Evolutionary conservation across 1,139 yeast species (phyloP).

Genomic region (Hyphopichia pseudoburtonii): DNA sequence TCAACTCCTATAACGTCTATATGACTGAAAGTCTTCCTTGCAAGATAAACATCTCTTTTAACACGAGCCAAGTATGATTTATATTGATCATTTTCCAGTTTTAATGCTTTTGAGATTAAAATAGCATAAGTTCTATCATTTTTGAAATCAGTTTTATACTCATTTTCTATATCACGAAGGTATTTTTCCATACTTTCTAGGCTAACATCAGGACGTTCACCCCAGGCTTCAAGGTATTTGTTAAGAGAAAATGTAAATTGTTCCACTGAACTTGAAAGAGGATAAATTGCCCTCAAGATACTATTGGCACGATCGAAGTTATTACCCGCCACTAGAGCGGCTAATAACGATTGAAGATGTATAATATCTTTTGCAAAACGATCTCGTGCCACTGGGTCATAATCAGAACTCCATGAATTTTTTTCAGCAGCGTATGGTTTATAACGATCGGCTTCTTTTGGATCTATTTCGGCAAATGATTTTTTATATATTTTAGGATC

Average conservation of each 20-base stretch:
- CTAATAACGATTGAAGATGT: constrained; percentile 74
- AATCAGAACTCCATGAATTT: constrained; percentile 39
- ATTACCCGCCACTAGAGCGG: constrained; percentile 71
- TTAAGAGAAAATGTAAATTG: constrained; percentile 37
- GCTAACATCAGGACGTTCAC: not conserved
- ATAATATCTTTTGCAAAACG: constrained; percentile 57
- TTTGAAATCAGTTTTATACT: constrained; percentile 11
- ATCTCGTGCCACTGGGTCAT: constrained; percentile 44
- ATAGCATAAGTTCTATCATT: constrained; percentile 52
- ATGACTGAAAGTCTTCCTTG: constrained; percentile 51
- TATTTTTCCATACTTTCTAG: constrained; percentile 9
- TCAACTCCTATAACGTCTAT: constrained; percentile 70
- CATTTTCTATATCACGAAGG: constrained; percentile 23
- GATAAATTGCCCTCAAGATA: constrained; percentile 58
- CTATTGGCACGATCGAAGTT: constrained; percentile 73
- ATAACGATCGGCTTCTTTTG: constrained; percentile 14
- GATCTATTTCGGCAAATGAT: constrained; percentile 23
- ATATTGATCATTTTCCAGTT: constrained; percentile 14
- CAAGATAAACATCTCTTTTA: constrained; percentile 7
- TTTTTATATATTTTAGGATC: constrained; percentile 14
- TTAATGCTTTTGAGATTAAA: constrained; percentile 27
- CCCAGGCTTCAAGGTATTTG: constrained; percentile 37
- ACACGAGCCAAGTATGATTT: constrained; percentile 11
- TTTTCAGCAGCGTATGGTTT: constrained; percentile 11
- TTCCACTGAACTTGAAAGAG: constrained; percentile 33